Conservation (phyloP, 2,329 filamentous ascomycete genomes). For the Botrytis hyacinthi region DNA sequence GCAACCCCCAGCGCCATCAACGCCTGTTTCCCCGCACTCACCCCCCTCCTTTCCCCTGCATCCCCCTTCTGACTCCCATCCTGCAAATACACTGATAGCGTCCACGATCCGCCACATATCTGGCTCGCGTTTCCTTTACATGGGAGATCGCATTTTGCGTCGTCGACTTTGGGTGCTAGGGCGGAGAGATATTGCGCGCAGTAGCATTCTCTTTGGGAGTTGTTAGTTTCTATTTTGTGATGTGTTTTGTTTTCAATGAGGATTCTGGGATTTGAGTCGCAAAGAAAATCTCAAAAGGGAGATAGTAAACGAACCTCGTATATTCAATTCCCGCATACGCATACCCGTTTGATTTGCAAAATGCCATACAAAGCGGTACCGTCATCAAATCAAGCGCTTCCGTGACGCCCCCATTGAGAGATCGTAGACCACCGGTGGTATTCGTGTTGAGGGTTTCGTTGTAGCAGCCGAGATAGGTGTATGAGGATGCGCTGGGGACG, state of each 20-base stretch:
- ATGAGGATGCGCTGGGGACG: neutral
- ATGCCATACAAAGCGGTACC: conserved; percentile 29
- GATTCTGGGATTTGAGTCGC: neutral
- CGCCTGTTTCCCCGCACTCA: neutral
- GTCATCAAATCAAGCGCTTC: conserved; percentile 31
- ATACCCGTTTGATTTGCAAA: conserved; percentile 26
- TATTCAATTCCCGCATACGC: conserved; percentile 36
- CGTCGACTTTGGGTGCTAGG: neutral
- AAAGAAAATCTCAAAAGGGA: neutral
- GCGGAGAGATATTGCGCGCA: conserved; percentile 10
- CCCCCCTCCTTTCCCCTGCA: neutral
- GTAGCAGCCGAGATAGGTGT: conserved; percentile 15
- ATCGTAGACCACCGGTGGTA: neutral
- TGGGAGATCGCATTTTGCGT: conserved; percentile 8
- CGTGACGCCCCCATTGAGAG: neutral
- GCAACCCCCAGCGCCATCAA: neutral
- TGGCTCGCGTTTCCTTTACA: conserved; percentile 14
- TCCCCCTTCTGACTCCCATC: neutral
- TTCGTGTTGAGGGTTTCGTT: conserved; percentile 3
- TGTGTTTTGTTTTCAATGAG: no score
- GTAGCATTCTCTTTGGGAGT: conserved; percentile 10
- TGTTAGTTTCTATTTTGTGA: neutral
- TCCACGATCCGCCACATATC: conserved; percentile 15
- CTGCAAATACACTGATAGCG: conserved; percentile 8
- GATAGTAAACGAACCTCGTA: conserved; percentile 28